phyloP scores from a whole-genome alignment of 139 green algal genomes.

The Chlorella vulgaris region DNA sequence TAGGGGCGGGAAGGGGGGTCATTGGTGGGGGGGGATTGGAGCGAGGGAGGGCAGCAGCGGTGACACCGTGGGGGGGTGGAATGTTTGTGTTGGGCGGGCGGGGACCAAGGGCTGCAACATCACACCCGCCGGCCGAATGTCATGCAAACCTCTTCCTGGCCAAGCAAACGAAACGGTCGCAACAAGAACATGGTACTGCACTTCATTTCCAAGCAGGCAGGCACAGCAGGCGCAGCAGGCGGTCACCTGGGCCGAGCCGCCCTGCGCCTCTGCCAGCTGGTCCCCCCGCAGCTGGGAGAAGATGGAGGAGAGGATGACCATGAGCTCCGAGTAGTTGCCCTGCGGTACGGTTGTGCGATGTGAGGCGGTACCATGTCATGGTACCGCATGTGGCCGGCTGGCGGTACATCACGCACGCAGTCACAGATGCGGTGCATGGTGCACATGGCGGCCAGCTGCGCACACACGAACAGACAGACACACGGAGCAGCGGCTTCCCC shows the following conservation, averaged over 20 bases:
- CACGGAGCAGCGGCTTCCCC: too few relatives aligned
- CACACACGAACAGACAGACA: too few relatives aligned
- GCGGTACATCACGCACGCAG: neutral
- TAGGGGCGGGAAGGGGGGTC: neutral
- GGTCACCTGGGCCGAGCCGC: conserved; percentile 39
- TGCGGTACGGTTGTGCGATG: conserved; percentile 7
- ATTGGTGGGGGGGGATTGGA: neutral
- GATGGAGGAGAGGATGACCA: conserved; percentile 84
- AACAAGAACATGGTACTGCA: too few relatives aligned
- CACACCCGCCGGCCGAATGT: too few relatives aligned
- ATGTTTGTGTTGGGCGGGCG: too few relatives aligned
- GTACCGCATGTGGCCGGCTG: too few relatives aligned
- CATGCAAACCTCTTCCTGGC: too few relatives aligned
- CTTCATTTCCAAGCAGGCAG: neutral
- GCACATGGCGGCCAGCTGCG: too few relatives aligned
- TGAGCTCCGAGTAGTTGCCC: conserved; percentile 89
- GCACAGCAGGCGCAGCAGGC: neutral
- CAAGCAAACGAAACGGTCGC: too few relatives aligned
- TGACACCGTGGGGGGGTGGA: neutral
- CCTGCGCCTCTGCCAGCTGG: conserved; percentile 48
- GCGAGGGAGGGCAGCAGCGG: neutral
- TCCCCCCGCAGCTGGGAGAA: conserved; percentile 88
- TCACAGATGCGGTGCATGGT: neutral
- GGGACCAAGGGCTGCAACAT: too few relatives aligned
- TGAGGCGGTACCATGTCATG: neutral